phyloP scores from a whole-genome alignment of 1,284 basidiomycete genomes.

The Sporisorium scitamineum region DNA sequence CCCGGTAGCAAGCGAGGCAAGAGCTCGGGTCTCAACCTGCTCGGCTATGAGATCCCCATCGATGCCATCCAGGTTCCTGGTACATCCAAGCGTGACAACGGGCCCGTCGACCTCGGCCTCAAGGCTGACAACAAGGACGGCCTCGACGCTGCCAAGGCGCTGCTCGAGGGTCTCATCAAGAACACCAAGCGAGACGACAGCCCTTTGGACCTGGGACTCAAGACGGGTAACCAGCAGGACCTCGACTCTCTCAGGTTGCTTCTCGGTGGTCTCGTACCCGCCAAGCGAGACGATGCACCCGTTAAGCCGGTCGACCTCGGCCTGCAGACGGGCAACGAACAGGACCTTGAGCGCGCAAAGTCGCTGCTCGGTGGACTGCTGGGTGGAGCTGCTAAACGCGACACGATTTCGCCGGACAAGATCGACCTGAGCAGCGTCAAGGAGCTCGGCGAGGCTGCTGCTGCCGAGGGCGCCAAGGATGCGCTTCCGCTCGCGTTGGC shows the following conservation, averaged over 20 bases:
- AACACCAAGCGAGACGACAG: constrained; percentile 22
- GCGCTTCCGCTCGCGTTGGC: constrained; percentile 19
- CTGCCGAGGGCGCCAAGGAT: constrained; percentile 8
- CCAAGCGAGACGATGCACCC: constrained; percentile 21
- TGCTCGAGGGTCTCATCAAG: constrained; percentile 21
- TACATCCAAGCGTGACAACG: constrained; percentile 1
- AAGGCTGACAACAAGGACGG: constrained; percentile 31
- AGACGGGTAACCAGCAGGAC: constrained; percentile 34
- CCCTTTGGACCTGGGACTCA: constrained; percentile 18
- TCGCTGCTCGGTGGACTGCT: constrained; percentile 29
- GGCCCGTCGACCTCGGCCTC: constrained; percentile 18
- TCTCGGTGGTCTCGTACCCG: constrained; percentile 18
- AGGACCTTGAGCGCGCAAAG: constrained; percentile 29
- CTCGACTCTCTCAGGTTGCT: constrained; percentile 19
- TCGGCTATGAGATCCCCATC: constrained; percentile 27
- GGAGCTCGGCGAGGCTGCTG: constrained; percentile 3
- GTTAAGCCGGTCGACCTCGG: constrained; percentile 24
- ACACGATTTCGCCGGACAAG: constrained; percentile 41
- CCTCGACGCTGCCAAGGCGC: constrained; percentile 18
- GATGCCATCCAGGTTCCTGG: constrained; percentile 9
- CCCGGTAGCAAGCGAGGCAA: constrained; percentile 21
- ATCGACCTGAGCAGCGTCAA: constrained; percentile 31
- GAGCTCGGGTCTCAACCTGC: constrained; percentile 25
- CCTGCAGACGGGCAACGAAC: constrained; percentile 29
- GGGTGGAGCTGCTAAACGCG: constrained; percentile 20